These are phyloP conservation scores for Cryphonectria nitschkei DNA, from an alignment of 2,329 filamentous ascomycete genomes.

Conservation along the genomic window DNA sequence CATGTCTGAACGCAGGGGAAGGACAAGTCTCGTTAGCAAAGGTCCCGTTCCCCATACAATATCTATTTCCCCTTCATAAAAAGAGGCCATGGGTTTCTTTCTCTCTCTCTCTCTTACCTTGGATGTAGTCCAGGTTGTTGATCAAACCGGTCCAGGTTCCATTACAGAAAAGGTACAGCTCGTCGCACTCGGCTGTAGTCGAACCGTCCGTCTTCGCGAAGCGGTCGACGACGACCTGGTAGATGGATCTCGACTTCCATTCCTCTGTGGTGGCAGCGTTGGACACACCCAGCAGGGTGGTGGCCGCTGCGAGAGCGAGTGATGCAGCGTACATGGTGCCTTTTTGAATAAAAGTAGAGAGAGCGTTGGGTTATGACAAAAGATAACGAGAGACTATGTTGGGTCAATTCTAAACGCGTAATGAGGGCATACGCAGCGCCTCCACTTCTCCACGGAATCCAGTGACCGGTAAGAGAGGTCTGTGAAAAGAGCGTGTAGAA, in stretches of 20 bases:
- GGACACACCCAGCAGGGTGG: constrained; percentile 34
- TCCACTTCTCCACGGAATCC: constrained; percentile 16
- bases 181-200: constrained; percentile 48
- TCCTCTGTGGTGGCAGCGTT: constrained; percentile 50
- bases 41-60: too few species aligned
- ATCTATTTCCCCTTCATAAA: too few species aligned
- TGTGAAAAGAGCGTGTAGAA: constrained; percentile 25
- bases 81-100: too few species aligned
- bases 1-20: constrained; percentile 42
- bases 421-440: not conserved
- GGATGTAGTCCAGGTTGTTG: constrained; percentile 65
- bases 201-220: constrained; percentile 53
- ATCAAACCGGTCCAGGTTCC: constrained; percentile 63
- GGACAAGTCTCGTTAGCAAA: constrained; percentile 3
- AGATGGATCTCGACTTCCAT: constrained; percentile 61
- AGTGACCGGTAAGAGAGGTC: not conserved
- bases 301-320: constrained; percentile 31
- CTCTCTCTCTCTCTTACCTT: constrained; percentile 39
- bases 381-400: constrained; percentile 5
- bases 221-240: constrained; percentile 62
- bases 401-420: constrained; percentile 16
- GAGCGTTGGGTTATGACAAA: not conserved
- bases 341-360: not conserved
- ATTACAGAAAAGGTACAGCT: constrained; percentile 56
- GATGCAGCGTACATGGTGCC: constrained; percentile 25